phyloP scores from a whole-genome alignment of 257 asterid genomes.

The Solanum tarijense region DNA sequence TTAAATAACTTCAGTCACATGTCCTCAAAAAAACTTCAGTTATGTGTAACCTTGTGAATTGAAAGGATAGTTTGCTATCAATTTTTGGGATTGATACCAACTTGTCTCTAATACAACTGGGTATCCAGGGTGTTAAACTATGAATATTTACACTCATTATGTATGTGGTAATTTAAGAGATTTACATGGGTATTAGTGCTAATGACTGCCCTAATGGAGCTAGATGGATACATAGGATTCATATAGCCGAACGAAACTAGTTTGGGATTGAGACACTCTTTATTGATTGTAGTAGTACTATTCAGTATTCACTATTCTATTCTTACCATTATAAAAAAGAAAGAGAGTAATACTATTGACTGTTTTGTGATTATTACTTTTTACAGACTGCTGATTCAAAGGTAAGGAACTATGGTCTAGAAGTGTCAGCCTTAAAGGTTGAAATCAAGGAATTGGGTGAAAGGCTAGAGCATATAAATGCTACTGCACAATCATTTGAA shows the following conservation, averaged over 20 bases:
- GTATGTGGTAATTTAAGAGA: background rate
- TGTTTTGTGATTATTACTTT: background rate
- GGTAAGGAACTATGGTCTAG: slow-evolving; percentile 53
- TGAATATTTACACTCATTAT: background rate
- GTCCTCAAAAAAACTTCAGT: background rate
- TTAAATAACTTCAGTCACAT: background rate
- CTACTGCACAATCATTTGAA: slow-evolving; percentile 61
- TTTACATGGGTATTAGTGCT: background rate
- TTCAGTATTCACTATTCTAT: background rate
- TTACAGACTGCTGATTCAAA: slow-evolving; percentile 85
- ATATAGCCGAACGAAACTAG: background rate
- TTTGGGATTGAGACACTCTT: background rate
- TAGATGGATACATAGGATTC: background rate
- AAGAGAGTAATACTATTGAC: background rate
- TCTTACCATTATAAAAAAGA: background rate
- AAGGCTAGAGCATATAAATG: slow-evolving; percentile 49
- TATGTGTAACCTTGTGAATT: background rate
- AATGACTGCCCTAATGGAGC: background rate
- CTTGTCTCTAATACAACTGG: background rate
- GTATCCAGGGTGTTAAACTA: background rate
- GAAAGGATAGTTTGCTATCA: background rate
- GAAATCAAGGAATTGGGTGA: slow-evolving; percentile 57
- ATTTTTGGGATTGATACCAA: background rate
- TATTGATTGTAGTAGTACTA: background rate
- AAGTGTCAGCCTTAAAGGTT: slow-evolving; percentile 43